Base-by-base conservation (phyloP, 306 rosid genomes). In the Vigna mungo region DNA sequence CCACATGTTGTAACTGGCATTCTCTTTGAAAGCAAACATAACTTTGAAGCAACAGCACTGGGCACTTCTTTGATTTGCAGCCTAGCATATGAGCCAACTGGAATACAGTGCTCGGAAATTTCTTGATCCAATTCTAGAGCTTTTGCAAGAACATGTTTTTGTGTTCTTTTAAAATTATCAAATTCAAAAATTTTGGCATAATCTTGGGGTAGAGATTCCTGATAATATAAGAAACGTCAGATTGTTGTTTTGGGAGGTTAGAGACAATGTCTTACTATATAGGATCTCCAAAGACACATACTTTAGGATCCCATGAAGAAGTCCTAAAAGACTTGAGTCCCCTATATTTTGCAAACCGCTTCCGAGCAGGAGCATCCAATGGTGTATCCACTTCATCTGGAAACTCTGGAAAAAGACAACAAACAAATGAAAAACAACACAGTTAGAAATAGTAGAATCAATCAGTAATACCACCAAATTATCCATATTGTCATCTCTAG, bases 331-430 rank as follows among this genome's bases (percentile, higher is more conserved):
- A 95, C 86, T 92, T 95, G 48, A 95, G 93, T 66, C 99, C 99
- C 84, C 99, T 90, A 59, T 92, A 95, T 80, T 91, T 95, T 9
- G 92, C 94, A 82, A 90, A 95, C 34, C 98, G 92, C 82, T 88
- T 87, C 82, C 96, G 91, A 70, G 97, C 97, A 73, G 94, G 89
- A 74, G 78, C 73, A 56, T 95, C 99, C 54, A 95, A 8, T 15
- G 99, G 99, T 64, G 99, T 88, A 83, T 95, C 99, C 49, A 95
- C 97, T 88, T 95, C 99, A 85, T 95, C 99, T 0, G 99, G 99
- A 83, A 71, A 91, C 81, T 92, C 99, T 95, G 89, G 30, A 85
- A 84, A 46, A 72, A 14, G 53, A 77, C 49, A 34, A 71, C 34
- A 61, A 80, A 77, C 17, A 37, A 78, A 63, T 66, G 60, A 41